Conservation (phyloP, 1,284 basidiomycete genomes). For the Cutaneotrichosporon dermatis region DNA sequence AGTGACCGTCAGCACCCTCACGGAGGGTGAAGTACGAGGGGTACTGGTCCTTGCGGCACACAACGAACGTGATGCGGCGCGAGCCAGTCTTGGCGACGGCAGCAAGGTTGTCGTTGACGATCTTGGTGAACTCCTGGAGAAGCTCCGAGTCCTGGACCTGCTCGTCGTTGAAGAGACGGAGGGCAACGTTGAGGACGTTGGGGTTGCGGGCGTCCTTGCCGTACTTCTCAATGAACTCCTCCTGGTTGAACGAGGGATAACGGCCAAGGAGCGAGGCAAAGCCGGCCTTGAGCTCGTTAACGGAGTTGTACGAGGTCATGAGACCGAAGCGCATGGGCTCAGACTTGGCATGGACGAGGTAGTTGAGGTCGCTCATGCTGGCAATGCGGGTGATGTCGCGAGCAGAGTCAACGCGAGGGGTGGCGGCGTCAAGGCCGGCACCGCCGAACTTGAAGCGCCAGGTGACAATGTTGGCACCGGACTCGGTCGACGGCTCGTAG, state of each 20-base stretch:
- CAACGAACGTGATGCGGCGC: constrained; percentile 84
- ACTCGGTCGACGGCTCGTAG: constrained; percentile 86
- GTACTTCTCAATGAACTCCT: constrained; percentile 69
- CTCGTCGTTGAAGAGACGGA: constrained; percentile 72
- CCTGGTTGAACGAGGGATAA: constrained; percentile 59
- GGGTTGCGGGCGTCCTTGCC: constrained; percentile 68
- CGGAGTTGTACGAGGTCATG: constrained; percentile 79
- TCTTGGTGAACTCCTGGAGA: constrained; percentile 66
- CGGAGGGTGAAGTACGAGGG: constrained; percentile 94
- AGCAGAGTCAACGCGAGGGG: constrained; percentile 62
- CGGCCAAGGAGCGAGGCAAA: constrained; percentile 65
- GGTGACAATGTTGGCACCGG: constrained; percentile 71
- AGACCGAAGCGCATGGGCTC: constrained; percentile 84
- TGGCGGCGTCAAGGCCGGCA: constrained; percentile 74
- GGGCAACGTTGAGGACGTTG: constrained; percentile 89
- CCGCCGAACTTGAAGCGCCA: constrained; percentile 90
- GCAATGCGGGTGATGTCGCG: constrained; percentile 59
- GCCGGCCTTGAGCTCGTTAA: constrained; percentile 66
- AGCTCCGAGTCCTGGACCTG: constrained; percentile 68
- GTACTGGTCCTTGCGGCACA: constrained; percentile 87
- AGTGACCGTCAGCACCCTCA: constrained; percentile 59
- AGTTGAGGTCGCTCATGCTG: constrained; percentile 89
- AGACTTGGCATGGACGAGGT: constrained; percentile 74
- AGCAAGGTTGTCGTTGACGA: constrained; percentile 67
- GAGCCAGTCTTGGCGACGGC: constrained; percentile 72